Conservation (phyloP, 2,329 filamentous ascomycete genomes). For the Ceratocystis papillata region DNA sequence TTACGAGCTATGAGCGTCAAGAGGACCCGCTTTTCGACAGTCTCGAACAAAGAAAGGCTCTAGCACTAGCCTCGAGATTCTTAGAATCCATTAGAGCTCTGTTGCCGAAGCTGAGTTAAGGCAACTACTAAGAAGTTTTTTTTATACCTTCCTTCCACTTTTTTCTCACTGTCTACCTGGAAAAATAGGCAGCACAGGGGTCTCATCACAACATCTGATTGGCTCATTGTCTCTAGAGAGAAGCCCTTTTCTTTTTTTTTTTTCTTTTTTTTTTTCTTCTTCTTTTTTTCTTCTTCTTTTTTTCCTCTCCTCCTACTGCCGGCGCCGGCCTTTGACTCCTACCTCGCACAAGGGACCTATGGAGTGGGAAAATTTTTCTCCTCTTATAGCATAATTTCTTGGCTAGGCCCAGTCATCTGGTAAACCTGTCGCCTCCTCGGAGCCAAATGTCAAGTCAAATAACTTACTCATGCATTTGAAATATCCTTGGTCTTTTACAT, state of each 20-base stretch:
- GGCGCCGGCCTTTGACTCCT: constrained; percentile 1
- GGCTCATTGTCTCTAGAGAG: not conserved
- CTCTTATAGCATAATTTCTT: not conserved
- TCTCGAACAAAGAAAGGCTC: constrained; percentile 9
- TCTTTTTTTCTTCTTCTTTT: not conserved
- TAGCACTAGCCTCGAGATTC: not conserved
- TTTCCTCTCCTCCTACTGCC: not conserved
- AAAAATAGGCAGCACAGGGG: not conserved
- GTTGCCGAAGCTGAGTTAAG: not conserved
- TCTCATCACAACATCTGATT: not conserved
- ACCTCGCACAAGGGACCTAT: not conserved
- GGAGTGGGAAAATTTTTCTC: no score
- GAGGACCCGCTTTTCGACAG: not conserved
- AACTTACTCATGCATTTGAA: not conserved
- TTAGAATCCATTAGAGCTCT: not conserved
- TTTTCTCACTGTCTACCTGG: not conserved
- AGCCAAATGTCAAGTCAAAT: not conserved
- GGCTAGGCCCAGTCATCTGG: not conserved
- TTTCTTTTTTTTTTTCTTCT: no score
- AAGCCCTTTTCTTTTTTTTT: not conserved
- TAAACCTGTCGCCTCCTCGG: not conserved
- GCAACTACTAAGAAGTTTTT: not conserved
- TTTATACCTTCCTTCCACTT: not conserved
- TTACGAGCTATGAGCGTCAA: not conserved
- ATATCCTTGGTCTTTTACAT: not conserved